phyloP scores from a whole-genome alignment of 2,329 filamentous ascomycete genomes.

The Westerdykella sp. region DNA sequence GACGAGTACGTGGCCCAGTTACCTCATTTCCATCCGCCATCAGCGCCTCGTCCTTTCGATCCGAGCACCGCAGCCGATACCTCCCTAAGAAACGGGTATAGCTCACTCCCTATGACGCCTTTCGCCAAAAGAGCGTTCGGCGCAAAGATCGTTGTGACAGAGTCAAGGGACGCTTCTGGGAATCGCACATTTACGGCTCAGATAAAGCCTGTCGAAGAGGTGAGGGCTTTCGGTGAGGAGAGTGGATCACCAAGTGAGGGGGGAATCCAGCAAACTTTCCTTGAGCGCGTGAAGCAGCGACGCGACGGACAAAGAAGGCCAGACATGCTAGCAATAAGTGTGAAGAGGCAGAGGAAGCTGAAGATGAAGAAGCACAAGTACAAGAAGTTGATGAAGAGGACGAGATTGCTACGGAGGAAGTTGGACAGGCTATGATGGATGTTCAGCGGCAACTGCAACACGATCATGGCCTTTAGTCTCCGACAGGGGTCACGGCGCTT shows the following conservation, averaged over 20 bases:
- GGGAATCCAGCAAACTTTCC: conserved; percentile 48
- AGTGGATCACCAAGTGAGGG: conserved; percentile 25
- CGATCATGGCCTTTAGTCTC: conserved; percentile 1
- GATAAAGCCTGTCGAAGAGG: conserved; percentile 45
- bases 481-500: conserved; percentile 2
- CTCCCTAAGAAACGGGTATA: conserved; percentile 9
- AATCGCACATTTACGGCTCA: conserved; percentile 48
- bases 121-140: conserved; percentile 36
- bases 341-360: conserved; percentile 84
- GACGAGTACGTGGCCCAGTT: conserved; percentile 47
- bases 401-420: conserved; percentile 80
- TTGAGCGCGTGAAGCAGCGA: conserved; percentile 63
- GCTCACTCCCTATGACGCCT: conserved; percentile 17
- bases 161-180: conserved; percentile 47
- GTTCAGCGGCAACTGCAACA: conserved; percentile 4
- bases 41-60: conserved; percentile 59
- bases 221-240: conserved; percentile 17
- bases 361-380: conserved; percentile 99
- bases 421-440: conserved; percentile 47
- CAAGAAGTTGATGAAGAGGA: conserved; percentile 96
- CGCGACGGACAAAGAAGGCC: conserved; percentile 31
- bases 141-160: conserved; percentile 48
- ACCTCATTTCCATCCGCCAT: conserved; percentile 78
- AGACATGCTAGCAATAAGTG: conserved; percentile 75
- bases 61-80: conserved; percentile 23